Conservation (phyloP, 2,329 filamentous ascomycete species). For the Coleophoma eucalyptorum region DNA sequence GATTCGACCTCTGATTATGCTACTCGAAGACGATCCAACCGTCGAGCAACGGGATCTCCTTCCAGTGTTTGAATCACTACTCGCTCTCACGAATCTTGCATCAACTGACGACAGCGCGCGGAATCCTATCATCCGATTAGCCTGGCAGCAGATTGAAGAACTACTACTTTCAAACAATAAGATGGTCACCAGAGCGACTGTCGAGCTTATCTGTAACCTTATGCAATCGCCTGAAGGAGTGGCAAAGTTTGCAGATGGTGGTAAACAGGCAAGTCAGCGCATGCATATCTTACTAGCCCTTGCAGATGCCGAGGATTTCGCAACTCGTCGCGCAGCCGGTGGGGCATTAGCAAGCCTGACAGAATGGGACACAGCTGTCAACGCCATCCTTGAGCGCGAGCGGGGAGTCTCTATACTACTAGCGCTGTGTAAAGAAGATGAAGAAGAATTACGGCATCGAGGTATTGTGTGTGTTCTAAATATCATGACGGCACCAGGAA, state of each 20-base stretch:
- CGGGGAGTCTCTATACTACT: slow-evolving; percentile 76
- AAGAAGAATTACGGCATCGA: slow-evolving; percentile 64
- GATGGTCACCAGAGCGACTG: slow-evolving; percentile 75
- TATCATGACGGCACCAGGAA: slow-evolving; percentile 63
- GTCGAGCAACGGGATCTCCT: slow-evolving; percentile 71
- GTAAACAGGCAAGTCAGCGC: slow-evolving; percentile 64
- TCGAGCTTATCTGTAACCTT: slow-evolving; percentile 90
- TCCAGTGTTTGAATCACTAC: slow-evolving; percentile 83
- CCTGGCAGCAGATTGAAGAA: slow-evolving; percentile 78
- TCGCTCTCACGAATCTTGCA: slow-evolving; percentile 91
- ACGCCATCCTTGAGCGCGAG: slow-evolving; percentile 65
- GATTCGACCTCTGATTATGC: slow-evolving; percentile 75
- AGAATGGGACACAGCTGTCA: slow-evolving; percentile 70
- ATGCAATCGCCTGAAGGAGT: slow-evolving; percentile 66
- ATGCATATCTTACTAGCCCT: slow-evolving; percentile 84
- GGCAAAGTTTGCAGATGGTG: slow-evolving; percentile 64
- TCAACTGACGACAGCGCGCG: slow-evolving; percentile 65
- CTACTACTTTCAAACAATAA: slow-evolving; percentile 73
- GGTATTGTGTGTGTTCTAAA: slow-evolving; percentile 76
- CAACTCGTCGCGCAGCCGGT: slow-evolving; percentile 78
- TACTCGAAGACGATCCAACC: slow-evolving; percentile 63
- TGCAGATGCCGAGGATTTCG: slow-evolving; percentile 77
- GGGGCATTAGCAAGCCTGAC: slow-evolving; percentile 85
- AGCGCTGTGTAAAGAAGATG: slow-evolving; percentile 71
- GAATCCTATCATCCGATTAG: slow-evolving; percentile 65